phyloP scores from a whole-genome alignment of 1,139 yeast genomes.

The Kodamaea sp. region DNA sequence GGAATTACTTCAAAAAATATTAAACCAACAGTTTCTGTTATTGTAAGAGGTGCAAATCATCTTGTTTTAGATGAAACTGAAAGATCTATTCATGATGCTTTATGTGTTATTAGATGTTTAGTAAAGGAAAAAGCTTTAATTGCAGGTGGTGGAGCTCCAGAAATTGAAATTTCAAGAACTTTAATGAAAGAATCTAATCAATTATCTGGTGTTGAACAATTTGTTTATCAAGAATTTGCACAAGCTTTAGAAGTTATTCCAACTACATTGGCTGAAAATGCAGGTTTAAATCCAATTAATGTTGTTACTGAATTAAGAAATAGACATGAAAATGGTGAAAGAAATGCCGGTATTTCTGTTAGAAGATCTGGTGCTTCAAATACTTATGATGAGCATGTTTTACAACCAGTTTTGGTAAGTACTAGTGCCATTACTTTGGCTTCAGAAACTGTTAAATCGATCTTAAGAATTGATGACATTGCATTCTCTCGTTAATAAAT shows the following conservation, averaged over 20 bases:
- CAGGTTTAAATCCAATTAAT: constrained; percentile 91
- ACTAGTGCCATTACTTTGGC: constrained; percentile 93
- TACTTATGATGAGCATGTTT: constrained; percentile 87
- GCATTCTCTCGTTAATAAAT: constrained; percentile 45
- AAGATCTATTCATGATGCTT: constrained; percentile 93
- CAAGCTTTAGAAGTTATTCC: constrained; percentile 95
- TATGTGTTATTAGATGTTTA: constrained; percentile 92
- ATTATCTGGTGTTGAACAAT: constrained; percentile 86
- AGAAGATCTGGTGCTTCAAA: constrained; percentile 92
- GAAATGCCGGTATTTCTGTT: constrained; percentile 92
- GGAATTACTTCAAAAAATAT: constrained; percentile 62
- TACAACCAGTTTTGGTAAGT: constrained; percentile 93
- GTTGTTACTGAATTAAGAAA: constrained; percentile 93
- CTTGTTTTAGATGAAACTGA: constrained; percentile 93
- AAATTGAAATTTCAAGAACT: constrained; percentile 84
- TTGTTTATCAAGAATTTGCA: constrained; percentile 94
- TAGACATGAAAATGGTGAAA: constrained; percentile 87
- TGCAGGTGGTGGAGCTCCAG: constrained; percentile 99
- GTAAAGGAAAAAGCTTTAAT: constrained; percentile 92
- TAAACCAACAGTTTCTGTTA: constrained; percentile 80
- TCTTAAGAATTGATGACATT: constrained; percentile 93
- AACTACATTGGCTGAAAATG: constrained; percentile 95
- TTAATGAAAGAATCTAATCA: constrained; percentile 73
- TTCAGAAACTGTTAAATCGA: constrained; percentile 93
- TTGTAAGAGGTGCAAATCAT: constrained; percentile 92